Evolutionary conservation across 225 moss, liverwort and hornwort genomes (phyloP), one percentile per base, ranked within the genome.

Genomic region (Neckera pumila): DNA sequence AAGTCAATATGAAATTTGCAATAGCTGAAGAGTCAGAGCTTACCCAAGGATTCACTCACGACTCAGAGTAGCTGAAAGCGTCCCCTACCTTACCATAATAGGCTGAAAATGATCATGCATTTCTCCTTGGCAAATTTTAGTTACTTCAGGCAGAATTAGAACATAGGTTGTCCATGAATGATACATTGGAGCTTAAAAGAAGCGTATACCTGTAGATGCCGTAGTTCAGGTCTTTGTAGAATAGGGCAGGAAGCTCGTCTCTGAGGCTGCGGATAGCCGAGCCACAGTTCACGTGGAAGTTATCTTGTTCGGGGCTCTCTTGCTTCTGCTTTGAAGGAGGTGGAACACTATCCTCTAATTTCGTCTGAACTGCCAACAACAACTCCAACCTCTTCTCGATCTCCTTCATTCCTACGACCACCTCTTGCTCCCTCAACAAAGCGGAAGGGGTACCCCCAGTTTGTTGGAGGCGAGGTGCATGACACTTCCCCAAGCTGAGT

Each of bases 171-270:
- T 54, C 64, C 58, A 77, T 66, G 28, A 45, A 67, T 12, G 58
- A 38, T 53, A 26, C 13, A 64, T 40, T 54, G 36, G 19, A 45
- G 75, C 9, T 38, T 17, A 69, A 25, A 9, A 76, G 42, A 38
- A 56, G 63, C 54, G n/a, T 9, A 27, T 86, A 95, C 99, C 99
- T 96, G 94, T 97, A 99, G 70, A 99, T 99, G 87, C 95, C 99
- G 81, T 96, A 97, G 79, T 92, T 96, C 22, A 99, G 84, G 63
- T 95, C 96, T 84, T 94, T 95, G 93, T 97, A 97, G 86, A 99
- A 99, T 82, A 97, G 84, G 76, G 92, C 89, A 8, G 99, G 99
- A 65, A 99, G 92, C 89, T 99, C 99, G 64, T 99, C 99, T 86
- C 99, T 90, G 69, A 99, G 90, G 36, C 92, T 95, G 81, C 97